A percentile compares a stretch with the other conserved stretches of the same genome.
These are phyloP conservation scores for Hypoxylon lenormandii DNA, from an alignment of 495 filamentous ascomycete genomes.

Conservation along the genomic window DNA sequence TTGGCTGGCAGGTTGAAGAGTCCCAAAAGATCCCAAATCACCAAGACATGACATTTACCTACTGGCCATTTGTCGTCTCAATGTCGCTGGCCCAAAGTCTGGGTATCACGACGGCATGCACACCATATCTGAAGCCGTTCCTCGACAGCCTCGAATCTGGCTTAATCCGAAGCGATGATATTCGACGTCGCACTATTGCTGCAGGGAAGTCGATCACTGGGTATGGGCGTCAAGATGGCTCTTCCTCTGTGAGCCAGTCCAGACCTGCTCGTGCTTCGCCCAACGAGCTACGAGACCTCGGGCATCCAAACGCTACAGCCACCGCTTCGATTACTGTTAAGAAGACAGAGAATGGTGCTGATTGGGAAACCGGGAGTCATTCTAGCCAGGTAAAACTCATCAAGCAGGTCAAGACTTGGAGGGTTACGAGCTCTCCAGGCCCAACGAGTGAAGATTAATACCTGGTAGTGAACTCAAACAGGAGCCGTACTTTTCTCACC, in stretches of 20 bases:
- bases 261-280: neutral
- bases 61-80: conserved; percentile 49
- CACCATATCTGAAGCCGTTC: conserved; percentile 62
- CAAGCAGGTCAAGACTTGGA: conserved; percentile 19
- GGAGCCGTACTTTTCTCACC: neutral
- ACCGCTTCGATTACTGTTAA: conserved; percentile 2
- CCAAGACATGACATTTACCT: conserved; percentile 44
- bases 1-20: conserved; percentile 46
- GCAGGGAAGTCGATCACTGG: conserved; percentile 8
- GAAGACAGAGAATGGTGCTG: neutral
- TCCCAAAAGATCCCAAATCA: conserved; percentile 34
- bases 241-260: neutral
- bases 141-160: conserved; percentile 61
- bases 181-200: conserved; percentile 41
- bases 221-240: conserved; percentile 2
- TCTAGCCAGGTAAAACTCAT: conserved; percentile 20
- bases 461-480: neutral
- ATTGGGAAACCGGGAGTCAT: conserved; percentile 21
- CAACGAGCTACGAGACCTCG: conserved; percentile 4
- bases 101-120: conserved; percentile 59
- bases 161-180: conserved; percentile 57
- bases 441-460: neutral
- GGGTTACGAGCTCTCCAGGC: conserved; percentile 7
- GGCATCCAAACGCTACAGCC: neutral
- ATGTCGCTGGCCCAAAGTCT: conserved; percentile 56